Evolutionary conservation across 257 asterid genomes (phyloP).

Genomic region (Primulina tabacum): DNA sequence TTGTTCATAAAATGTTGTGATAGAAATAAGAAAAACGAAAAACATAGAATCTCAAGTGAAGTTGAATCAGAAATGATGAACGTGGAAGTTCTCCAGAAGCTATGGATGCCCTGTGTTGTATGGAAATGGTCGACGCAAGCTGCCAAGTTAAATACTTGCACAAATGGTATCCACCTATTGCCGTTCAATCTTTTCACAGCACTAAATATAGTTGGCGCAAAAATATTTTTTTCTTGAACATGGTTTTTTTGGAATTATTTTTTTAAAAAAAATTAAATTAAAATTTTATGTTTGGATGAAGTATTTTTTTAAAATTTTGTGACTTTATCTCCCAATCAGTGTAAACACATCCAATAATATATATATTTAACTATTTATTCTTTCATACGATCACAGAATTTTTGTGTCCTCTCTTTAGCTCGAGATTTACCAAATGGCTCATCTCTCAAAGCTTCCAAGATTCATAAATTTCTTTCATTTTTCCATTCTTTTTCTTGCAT

Average conservation of each 20-base stretch:
- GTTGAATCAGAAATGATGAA: too few relatives aligned
- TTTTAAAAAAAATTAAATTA: too few relatives aligned
- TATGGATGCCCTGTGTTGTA: neutral
- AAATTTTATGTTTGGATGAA: too few relatives aligned
- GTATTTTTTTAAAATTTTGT: too few relatives aligned
- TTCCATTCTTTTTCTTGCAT: constrained; percentile 34
- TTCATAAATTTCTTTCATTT: constrained; percentile 28
- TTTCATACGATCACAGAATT: neutral
- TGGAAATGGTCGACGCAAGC: too few relatives aligned
- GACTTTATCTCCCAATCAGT: neutral
- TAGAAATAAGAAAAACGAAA: too few relatives aligned
- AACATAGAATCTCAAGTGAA: too few relatives aligned
- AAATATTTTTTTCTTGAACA: too few relatives aligned
- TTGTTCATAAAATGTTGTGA: too few relatives aligned
- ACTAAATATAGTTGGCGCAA: neutral
- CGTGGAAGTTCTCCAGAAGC: neutral
- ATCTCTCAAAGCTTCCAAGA: constrained; percentile 15
- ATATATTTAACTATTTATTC: neutral
- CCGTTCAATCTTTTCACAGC: neutral
- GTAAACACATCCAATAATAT: constrained; percentile 7
- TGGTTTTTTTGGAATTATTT: too few relatives aligned
- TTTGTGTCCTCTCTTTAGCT: neutral
- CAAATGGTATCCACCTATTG: neutral
- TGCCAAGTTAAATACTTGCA: neutral
- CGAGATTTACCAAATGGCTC: constrained; percentile 39